Percentiles rank a stretch among this genome's conserved stretches.
Conservation (phyloP, 83 land plant genomes). For the Picea engelmannii region DNA sequence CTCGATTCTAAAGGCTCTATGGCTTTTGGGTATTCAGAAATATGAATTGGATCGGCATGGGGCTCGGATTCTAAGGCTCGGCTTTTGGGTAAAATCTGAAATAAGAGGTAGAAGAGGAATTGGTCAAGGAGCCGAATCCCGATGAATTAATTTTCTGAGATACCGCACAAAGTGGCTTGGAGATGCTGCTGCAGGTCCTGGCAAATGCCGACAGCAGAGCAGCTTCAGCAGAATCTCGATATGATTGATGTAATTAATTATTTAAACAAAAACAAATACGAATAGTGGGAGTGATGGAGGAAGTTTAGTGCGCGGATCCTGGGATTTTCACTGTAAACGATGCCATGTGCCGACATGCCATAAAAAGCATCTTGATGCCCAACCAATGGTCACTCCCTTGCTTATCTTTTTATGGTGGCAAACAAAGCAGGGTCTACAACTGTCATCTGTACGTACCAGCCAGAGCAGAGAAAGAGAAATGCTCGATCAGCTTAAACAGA, state of each 20-base stretch:
- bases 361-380: constrained; percentile 5
- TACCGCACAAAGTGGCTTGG: too few relatives aligned
- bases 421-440: constrained; percentile 1
- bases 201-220: background rate
- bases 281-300: too few relatives aligned
- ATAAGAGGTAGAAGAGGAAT: background rate
- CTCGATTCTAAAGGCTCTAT: background rate
- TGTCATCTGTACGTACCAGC: constrained; percentile 3
- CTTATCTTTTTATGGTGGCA: constrained; percentile 10
- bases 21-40: background rate
- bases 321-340: background rate
- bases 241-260: background rate
- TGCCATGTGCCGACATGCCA: constrained; percentile 17
- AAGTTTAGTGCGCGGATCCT: background rate
- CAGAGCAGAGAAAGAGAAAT: too few relatives aligned
- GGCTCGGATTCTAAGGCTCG: constrained; percentile 1
- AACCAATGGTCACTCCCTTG: background rate
- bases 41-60: background rate
- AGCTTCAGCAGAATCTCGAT: background rate
- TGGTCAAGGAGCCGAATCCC: background rate
- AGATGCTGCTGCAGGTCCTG: background rate
- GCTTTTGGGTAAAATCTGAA: background rate
- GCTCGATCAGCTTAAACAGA: background rate
- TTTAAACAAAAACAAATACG: background rate
- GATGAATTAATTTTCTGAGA: too few relatives aligned